Conservation (phyloP, 2,329 filamentous ascomycete species). For the Alternaria gansuensis region DNA sequence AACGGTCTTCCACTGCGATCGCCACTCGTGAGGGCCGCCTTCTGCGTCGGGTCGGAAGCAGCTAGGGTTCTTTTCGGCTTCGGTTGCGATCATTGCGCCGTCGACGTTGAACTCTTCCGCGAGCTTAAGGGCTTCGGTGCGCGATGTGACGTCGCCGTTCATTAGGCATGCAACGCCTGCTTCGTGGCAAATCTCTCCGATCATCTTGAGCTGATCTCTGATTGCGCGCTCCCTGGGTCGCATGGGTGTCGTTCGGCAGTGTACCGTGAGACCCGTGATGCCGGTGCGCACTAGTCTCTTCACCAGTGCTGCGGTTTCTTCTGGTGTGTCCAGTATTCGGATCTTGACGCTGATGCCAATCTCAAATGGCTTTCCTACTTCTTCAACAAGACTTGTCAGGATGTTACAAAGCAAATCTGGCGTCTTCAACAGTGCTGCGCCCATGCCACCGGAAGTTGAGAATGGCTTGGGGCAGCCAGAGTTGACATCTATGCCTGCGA, state of each 20-base stretch:
- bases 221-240: slow-evolving; percentile 87
- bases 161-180: slow-evolving; percentile 91
- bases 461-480: slow-evolving; percentile 99
- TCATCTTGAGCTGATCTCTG: slow-evolving; percentile 83
- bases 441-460: slow-evolving; percentile 93
- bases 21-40: slow-evolving; percentile 65
- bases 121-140: slow-evolving; percentile 75
- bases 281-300: slow-evolving; percentile 81
- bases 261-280: slow-evolving; percentile 89
- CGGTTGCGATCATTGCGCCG: slow-evolving; percentile 95
- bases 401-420: slow-evolving; percentile 87
- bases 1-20: slow-evolving; percentile 78
- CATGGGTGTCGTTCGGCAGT: slow-evolving; percentile 97
- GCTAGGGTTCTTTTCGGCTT: slow-evolving; percentile 89
- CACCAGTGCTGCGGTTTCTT: slow-evolving; percentile 80
- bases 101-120: slow-evolving; percentile 84
- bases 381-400: slow-evolving; percentile 79
- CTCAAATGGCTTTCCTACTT: slow-evolving; percentile 78
- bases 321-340: slow-evolving; percentile 79
- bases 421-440: slow-evolving; percentile 84
- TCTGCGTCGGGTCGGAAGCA: slow-evolving; percentile 77
- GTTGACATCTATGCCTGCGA: slow-evolving; percentile 95
- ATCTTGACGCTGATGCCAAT: slow-evolving; percentile 99
- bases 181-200: slow-evolving; percentile 80
- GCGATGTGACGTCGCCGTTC: slow-evolving; percentile 87